phyloP scores from a whole-genome alignment of 1,284 basidiomycete genomes.

The Thecaphora frezii region DNA sequence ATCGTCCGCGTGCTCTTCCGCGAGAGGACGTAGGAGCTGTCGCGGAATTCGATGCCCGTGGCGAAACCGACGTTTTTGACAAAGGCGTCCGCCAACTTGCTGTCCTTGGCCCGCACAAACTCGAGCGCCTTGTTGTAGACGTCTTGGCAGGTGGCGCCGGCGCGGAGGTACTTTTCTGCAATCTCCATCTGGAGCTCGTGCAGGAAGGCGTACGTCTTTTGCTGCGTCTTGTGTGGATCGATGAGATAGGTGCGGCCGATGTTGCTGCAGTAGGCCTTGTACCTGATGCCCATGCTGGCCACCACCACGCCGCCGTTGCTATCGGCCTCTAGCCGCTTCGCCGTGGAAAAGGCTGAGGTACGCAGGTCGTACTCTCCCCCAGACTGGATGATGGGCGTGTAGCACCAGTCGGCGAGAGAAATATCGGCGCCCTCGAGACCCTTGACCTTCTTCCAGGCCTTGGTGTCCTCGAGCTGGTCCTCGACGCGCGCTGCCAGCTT shows the following conservation, averaged over 20 bases:
- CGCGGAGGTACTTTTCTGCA: constrained; percentile 71
- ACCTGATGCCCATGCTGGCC: constrained; percentile 83
- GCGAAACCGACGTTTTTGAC: constrained; percentile 89
- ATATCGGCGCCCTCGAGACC: constrained; percentile 69
- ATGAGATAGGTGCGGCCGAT: constrained; percentile 92
- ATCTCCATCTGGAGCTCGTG: constrained; percentile 78
- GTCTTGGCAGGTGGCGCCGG: constrained; percentile 76
- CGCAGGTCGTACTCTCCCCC: constrained; percentile 86
- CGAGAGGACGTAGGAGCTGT: constrained; percentile 79
- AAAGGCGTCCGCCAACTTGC: constrained; percentile 79
- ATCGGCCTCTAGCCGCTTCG: constrained; percentile 67
- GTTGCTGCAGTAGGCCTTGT: constrained; percentile 89
- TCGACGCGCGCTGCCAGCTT: constrained; percentile 81
- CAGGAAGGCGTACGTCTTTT: constrained; percentile 75
- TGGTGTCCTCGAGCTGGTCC: constrained; percentile 78
- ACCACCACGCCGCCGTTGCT: constrained; percentile 77
- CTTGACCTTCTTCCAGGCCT: constrained; percentile 67
- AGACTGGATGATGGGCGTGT: constrained; percentile 92
- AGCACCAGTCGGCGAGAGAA: constrained; percentile 84
- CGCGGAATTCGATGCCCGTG: constrained; percentile 77
- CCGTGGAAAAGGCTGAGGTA: constrained; percentile 80
- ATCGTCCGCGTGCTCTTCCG: constrained; percentile 75
- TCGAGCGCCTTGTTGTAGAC: constrained; percentile 77
- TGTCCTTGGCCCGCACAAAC: constrained; percentile 74
- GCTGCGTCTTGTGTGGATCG: constrained; percentile 72